phyloP scores from a whole-genome alignment of 2,329 filamentous ascomycete species.

The Aspergillus brasiliensis region DNA sequence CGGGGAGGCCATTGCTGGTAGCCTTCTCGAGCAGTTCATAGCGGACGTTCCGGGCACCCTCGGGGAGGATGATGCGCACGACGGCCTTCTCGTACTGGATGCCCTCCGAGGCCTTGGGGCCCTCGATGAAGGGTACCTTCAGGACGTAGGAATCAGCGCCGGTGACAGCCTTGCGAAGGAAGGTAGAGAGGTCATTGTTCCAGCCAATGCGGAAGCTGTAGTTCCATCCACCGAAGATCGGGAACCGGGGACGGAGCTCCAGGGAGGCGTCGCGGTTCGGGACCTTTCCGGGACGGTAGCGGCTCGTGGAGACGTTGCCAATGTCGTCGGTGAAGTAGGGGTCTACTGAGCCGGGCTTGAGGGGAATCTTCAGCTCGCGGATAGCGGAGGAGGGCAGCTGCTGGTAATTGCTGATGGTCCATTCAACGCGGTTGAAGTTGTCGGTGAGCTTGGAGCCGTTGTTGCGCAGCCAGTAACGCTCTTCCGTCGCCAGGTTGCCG shows the following conservation, averaged over 20 bases:
- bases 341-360: constrained; percentile 77
- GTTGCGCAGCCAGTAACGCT: constrained; percentile 87
- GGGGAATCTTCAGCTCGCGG: constrained; percentile 77
- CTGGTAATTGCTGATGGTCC: constrained; percentile 72
- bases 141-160: constrained; percentile 74
- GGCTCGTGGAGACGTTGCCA: constrained; percentile 93
- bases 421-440: constrained; percentile 76
- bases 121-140: constrained; percentile 90
- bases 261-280: constrained; percentile 77
- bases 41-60: constrained; percentile 69
- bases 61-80: constrained; percentile 82
- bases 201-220: constrained; percentile 96
- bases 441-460: constrained; percentile 75
- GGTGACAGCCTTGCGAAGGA: constrained; percentile 64
- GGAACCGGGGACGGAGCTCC: constrained; percentile 90
- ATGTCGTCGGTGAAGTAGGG: constrained; percentile 96
- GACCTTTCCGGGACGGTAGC: constrained; percentile 66
- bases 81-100: constrained; percentile 81
- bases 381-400: constrained; percentile 76
- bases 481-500: constrained; percentile 92
- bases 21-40: constrained; percentile 75
- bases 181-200: constrained; percentile 81
- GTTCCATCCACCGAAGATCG: constrained; percentile 97
- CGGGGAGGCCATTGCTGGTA: constrained; percentile 66
- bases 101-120: constrained; percentile 82